Evolutionary conservation across 179 eudicot genomes (phyloP).

Genomic region (Actinidia arguta): DNA sequence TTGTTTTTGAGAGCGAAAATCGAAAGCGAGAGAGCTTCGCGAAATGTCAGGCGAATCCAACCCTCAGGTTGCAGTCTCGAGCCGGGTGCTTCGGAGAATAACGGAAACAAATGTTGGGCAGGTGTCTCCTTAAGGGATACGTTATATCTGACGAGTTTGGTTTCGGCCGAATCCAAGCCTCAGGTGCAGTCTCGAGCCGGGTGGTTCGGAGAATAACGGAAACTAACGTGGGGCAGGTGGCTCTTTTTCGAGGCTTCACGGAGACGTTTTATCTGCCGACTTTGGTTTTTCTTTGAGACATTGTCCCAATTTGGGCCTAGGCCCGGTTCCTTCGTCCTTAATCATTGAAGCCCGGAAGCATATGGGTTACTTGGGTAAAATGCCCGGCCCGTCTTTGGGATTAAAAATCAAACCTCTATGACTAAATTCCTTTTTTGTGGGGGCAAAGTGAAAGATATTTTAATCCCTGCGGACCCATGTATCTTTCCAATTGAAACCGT

Average conservation of each 20-base stretch:
- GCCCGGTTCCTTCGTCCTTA: neutral
- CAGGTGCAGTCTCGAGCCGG: neutral
- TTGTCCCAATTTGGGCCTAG: neutral
- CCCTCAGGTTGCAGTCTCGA: neutral
- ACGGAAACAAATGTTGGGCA: constrained; percentile 15
- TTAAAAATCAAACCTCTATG: too few relatives aligned
- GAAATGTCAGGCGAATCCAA: neutral
- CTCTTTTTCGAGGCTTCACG: neutral
- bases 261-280: constrained; percentile 12
- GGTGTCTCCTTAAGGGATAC: neutral
- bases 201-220: constrained; percentile 19
- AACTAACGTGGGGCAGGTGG: neutral
- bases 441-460: neutral
- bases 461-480: too few relatives aligned
- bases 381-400: too few relatives aligned
- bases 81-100: constrained; percentile 13
- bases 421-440: neutral
- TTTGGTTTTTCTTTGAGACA: too few relatives aligned
- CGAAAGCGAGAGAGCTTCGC: neutral
- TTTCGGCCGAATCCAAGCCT: neutral
- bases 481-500: too few relatives aligned
- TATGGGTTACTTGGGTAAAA: too few relatives aligned
- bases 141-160: too few relatives aligned
- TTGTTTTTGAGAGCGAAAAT: neutral
- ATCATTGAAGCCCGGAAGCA: neutral